Conservation (phyloP, 1,139 yeast genomes). For the Groenewaldozyma auringiensis region DNA sequence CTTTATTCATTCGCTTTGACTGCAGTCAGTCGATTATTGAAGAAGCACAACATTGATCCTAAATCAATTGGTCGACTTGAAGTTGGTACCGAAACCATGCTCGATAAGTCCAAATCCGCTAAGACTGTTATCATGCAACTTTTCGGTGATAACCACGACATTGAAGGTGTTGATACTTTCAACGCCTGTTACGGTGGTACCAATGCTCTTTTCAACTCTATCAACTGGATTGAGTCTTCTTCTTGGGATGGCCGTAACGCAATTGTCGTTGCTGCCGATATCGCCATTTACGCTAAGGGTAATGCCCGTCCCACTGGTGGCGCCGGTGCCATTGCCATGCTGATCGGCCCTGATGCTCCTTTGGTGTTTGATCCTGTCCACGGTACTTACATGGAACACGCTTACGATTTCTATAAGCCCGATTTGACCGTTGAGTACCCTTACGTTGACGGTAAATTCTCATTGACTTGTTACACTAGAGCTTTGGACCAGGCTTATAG, state of each 20-base stretch:
- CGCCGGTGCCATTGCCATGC: constrained; percentile 93
- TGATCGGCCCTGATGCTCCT: constrained; percentile 98
- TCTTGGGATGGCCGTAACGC: constrained; percentile 99
- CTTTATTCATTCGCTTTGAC: constrained; percentile 89
- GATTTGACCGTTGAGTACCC: constrained; percentile 96
- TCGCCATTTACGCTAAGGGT: constrained; percentile 95
- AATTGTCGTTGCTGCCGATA: constrained; percentile 93
- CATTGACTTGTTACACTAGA: constrained; percentile 86
- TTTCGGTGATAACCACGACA: constrained; percentile 78
- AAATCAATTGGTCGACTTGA: constrained; percentile 85
- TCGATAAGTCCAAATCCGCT: constrained; percentile 96
- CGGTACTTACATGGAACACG: constrained; percentile 93
- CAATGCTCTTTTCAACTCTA: constrained; percentile 82
- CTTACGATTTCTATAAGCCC: constrained; percentile 97
- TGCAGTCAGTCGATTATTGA: constrained; percentile 65
- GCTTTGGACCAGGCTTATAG: constrained; percentile 86
- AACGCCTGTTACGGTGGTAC: constrained; percentile 99
- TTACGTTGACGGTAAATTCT: constrained; percentile 94
- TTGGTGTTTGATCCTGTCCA: constrained; percentile 81
- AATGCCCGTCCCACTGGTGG: constrained; percentile 99
- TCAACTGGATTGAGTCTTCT: constrained; percentile 94
- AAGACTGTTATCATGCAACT: constrained; percentile 95
- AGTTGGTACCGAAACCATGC: constrained; percentile 96
- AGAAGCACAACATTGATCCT: constrained; percentile 76
- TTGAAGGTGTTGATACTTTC: constrained; percentile 93